These are phyloP conservation scores for Lomentospora prolificans DNA, from an alignment of 2,329 filamentous ascomycete species.

Conservation along the genomic window DNA sequence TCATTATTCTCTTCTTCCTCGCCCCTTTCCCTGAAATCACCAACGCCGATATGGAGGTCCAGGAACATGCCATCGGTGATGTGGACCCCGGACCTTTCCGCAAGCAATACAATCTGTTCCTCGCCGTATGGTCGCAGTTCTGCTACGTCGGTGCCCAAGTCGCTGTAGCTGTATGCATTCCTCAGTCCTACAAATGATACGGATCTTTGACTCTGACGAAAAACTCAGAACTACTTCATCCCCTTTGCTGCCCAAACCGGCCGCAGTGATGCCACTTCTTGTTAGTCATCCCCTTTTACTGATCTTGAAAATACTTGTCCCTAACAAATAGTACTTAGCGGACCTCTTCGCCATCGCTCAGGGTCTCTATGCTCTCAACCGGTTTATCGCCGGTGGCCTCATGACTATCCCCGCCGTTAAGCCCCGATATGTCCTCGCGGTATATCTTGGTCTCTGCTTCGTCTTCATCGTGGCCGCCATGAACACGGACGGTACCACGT, in stretches of 20 bases:
- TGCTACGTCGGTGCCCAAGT: constrained; percentile 54
- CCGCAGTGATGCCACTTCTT: constrained; percentile 12
- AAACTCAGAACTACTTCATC: constrained; percentile 37
- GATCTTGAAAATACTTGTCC: neutral
- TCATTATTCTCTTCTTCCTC: constrained; percentile 50
- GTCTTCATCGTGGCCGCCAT: constrained; percentile 46
- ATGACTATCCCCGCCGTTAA: constrained; percentile 41
- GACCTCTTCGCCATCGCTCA: constrained; percentile 50
- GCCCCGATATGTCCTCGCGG: constrained; percentile 44
- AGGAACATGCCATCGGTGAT: constrained; percentile 32
- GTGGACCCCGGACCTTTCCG: constrained; percentile 38
- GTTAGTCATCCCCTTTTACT: constrained; percentile 2
- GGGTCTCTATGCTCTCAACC: constrained; percentile 48
- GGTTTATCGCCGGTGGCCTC: constrained; percentile 44
- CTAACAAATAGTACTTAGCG: constrained; percentile 14
- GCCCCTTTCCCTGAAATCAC: constrained; percentile 42
- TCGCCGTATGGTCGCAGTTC: constrained; percentile 51
- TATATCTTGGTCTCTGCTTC: constrained; percentile 41
- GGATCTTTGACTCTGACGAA: neutral
- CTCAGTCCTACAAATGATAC: too few relatives aligned
- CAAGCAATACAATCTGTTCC: constrained; percentile 52
- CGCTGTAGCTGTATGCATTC: constrained; percentile 27
- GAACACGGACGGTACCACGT: constrained; percentile 37
- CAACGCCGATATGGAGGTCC: constrained; percentile 50
- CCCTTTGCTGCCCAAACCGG: constrained; percentile 30